A percentile compares a stretch with the other conserved stretches of the same genome.
Evolutionary conservation across 2,329 filamentous ascomycete species (phyloP).

Genomic region (Cercospora sp.): DNA sequence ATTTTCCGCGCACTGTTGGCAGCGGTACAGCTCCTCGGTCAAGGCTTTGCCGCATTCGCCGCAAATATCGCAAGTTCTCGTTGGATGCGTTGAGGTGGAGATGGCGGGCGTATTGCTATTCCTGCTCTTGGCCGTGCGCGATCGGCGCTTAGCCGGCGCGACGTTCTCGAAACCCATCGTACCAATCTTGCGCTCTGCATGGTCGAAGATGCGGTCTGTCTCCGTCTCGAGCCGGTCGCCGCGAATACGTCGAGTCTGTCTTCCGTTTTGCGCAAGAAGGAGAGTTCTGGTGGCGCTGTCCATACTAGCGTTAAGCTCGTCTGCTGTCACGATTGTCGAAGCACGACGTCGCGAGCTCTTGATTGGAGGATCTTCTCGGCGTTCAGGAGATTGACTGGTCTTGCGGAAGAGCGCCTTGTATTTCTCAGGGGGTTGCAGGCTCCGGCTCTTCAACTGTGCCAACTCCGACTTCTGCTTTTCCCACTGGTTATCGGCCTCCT

Average conservation of each 20-base stretch:
- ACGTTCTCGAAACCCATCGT: neutral
- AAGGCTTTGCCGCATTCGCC: neutral
- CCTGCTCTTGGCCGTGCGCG: neutral
- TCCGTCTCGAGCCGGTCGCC: conserved; percentile 8
- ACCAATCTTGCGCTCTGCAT: neutral
- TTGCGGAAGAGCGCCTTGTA: neutral
- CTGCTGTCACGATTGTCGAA: neutral
- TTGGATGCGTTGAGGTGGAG: neutral
- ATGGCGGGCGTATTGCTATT: neutral
- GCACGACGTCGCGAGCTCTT: neutral
- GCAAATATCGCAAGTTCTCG: neutral
- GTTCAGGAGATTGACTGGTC: conserved; percentile 2
- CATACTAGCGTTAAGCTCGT: neutral
- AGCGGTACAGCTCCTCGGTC: neutral
- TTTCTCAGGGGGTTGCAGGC: neutral
- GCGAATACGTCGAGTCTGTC: conserved; percentile 4
- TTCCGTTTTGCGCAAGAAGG: conserved; percentile 2
- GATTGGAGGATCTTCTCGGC: too few relatives aligned
- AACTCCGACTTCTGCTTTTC: conserved; percentile 1
- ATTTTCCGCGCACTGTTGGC: neutral
- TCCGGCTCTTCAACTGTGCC: neutral
- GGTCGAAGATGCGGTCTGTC: neutral
- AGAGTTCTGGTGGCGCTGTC: conserved; percentile 6
- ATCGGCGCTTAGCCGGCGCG: neutral
- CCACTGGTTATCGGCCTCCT: conserved; percentile 2